Evolutionary conservation across 108 stramenopile species (phyloP), one percentile per base, ranked within the genome.

Genomic region (Fistulifera pelliculosa): DNA sequence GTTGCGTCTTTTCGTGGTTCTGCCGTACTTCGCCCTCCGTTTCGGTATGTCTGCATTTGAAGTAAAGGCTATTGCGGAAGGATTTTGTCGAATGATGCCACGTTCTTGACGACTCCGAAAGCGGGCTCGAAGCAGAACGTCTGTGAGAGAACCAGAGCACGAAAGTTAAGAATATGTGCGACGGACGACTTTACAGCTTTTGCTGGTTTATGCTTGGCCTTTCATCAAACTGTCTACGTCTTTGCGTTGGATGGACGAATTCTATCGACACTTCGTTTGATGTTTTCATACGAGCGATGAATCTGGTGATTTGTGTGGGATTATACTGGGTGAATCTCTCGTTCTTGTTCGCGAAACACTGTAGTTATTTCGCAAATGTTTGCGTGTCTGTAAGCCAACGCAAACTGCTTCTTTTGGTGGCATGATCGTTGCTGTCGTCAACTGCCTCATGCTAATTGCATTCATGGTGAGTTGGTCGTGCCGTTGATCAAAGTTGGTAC

Each of bases 41-140:
- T 31, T 52, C 11, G 58, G 65, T 21, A 66, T 58, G 49, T 28
- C 19, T 8, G 40, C 59, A 24, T 66, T 52, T 24, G 58, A 66
- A 27, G 52, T 38, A 0, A 11, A 28, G 14, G 58, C 57, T 15
- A 41, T 60, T 14, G 10, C 28, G 14, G 65, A 58, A 3, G 65
- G 65, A 27, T 17, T 66, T n/a, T 44, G 7, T 66, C 65, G 22
- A 31, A 60, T 39, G 65, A 66, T 52, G 65, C 65, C 1, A 66
- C 65, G 1, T 66, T 66, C 45, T 18, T 39, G 5, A n/a, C 27
- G 38, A 66, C 58, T 0, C 58, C 65, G 8, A 66, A 66, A 38
- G 59, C 27, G 23, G 59, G 59, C 6, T 7, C 6, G 6, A 51
- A 26, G 21, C 2, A 26, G 12, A 51, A 51, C 50, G n/a, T 51